Conservation (phyloP, 345 rosid species). For the Noccaea bulbosa region DNA sequence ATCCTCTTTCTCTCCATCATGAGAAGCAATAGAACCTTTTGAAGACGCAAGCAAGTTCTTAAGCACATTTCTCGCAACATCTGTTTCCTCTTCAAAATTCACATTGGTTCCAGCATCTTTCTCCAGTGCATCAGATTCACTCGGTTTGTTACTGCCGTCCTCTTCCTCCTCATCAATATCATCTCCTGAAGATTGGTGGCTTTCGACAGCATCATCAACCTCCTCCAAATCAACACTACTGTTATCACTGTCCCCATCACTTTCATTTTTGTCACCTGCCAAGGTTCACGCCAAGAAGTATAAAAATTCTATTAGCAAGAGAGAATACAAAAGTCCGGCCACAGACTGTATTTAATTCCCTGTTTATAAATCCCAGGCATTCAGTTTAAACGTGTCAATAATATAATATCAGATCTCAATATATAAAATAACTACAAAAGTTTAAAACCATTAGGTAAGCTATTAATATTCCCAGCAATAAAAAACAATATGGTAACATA, state of each 20-base stretch:
- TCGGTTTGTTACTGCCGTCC: constrained; percentile 37
- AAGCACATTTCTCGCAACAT: constrained; percentile 76
- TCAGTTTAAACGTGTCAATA: neutral
- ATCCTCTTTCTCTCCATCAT: constrained; percentile 47
- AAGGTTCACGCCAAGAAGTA: constrained; percentile 21
- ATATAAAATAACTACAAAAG: neutral
- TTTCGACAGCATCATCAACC: constrained; percentile 46
- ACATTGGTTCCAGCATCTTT: constrained; percentile 46
- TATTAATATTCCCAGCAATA: constrained; percentile 2
- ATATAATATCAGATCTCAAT: neutral
- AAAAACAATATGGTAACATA: constrained; percentile 40
- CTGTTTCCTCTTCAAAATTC: constrained; percentile 81
- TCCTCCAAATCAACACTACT: constrained; percentile 70
- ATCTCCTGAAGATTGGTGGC: constrained; percentile 32
- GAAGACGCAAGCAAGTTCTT: constrained; percentile 59
- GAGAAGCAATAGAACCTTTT: constrained; percentile 48
- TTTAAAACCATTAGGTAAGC: neutral
- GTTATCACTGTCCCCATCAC: constrained; percentile 54
- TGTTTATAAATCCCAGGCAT: neutral
- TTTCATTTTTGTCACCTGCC: constrained; percentile 58
- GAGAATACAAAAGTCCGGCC: constrained; percentile 13
- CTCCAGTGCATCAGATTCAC: constrained; percentile 44
- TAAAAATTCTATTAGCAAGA: constrained; percentile 5
- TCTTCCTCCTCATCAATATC: constrained; percentile 40
- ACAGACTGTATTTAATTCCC: constrained; percentile 1